These are phyloP conservation scores for Chaetomidium leptoderma DNA, from an alignment of 495 filamentous ascomycete species.

Conservation along the genomic window DNA sequence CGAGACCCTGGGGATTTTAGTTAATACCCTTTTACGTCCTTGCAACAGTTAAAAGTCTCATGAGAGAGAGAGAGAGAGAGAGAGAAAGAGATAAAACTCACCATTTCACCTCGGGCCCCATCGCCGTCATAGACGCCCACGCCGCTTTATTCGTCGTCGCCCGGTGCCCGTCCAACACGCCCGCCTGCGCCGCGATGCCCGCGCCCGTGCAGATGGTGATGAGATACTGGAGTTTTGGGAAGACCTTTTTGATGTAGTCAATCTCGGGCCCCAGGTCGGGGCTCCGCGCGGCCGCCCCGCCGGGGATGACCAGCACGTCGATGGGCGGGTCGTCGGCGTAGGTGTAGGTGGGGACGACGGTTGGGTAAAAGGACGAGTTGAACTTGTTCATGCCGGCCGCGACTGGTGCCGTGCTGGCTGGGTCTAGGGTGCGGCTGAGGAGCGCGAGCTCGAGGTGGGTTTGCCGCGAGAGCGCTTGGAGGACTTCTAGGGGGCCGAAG, in stretches of 20 bases:
- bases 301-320: constrained; percentile 56
- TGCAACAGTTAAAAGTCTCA: not conserved
- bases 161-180: constrained; percentile 45
- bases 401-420: constrained; percentile 39
- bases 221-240: constrained; percentile 43
- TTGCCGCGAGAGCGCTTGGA: constrained; percentile 46
- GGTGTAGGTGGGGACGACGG: constrained; percentile 51
- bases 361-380: constrained; percentile 33
- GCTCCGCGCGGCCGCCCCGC: constrained; percentile 46
- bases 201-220: constrained; percentile 54
- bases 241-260: constrained; percentile 37
- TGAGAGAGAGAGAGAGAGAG: no score
- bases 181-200: constrained; percentile 42
- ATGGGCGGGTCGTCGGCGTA: constrained; percentile 35
- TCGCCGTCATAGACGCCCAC: constrained; percentile 38
- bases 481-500: constrained; percentile 53
- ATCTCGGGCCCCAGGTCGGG: constrained; percentile 30
- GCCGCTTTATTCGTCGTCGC: constrained; percentile 59
- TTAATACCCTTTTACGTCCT: not conserved
- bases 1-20: constrained; percentile 16
- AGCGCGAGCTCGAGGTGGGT: constrained; percentile 39
- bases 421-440: constrained; percentile 41
- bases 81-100: constrained; percentile 9
- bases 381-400: constrained; percentile 15
- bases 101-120: constrained; percentile 25